These are phyloP conservation scores for Metschnikowia bowlesiae DNA, from an alignment of 805 yeast species.

Conservation along the genomic window DNA sequence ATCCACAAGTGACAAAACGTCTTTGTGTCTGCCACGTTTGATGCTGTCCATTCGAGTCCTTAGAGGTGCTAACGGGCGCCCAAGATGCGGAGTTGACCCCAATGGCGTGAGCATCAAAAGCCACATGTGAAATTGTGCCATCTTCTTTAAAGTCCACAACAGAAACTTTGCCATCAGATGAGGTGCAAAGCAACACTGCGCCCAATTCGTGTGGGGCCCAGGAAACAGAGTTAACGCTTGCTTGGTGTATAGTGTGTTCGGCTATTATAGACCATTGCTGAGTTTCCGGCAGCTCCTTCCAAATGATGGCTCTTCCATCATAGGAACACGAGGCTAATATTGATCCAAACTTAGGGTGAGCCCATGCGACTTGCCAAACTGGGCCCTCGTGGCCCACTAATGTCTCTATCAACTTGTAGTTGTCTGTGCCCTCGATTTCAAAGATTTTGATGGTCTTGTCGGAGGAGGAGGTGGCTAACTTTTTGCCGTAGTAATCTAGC, in stretches of 20 bases:
- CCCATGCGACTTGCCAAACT: conserved; percentile 99
- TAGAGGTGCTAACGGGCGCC: conserved; percentile 62
- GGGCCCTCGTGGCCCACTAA: conserved; percentile 95
- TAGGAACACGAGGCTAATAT: conserved; percentile 92
- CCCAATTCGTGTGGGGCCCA: conserved; percentile 99
- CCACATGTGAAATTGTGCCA: conserved; percentile 64
- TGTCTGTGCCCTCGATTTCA: conserved; percentile 20
- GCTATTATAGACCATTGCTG: conserved; percentile 85
- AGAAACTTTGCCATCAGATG: conserved; percentile 90
- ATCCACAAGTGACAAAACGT: conserved; percentile 90
- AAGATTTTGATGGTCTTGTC: conserved; percentile 20
- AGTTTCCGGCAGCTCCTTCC: conserved; percentile 81
- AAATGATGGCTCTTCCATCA: conserved; percentile 89
- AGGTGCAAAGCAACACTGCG: conserved; percentile 82
- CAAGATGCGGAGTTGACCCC: conserved; percentile 95
- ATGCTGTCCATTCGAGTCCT: conserved; percentile 18
- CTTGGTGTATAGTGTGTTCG: conserved; percentile 83
- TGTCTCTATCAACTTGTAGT: conserved; percentile 62
- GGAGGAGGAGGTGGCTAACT: conserved; percentile 54
- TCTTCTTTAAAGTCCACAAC: conserved; percentile 89
- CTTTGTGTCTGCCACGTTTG: conserved; percentile 35
- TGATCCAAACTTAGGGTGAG: conserved; percentile 96
- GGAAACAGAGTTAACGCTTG: conserved; percentile 86
- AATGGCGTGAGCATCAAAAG: conserved; percentile 79
- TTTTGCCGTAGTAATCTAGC: conserved; percentile 92